Evolutionary conservation across 805 yeast genomes (phyloP), one percentile per base, ranked within the genome.

Genomic region (Middelhovenomyces tepae): DNA sequence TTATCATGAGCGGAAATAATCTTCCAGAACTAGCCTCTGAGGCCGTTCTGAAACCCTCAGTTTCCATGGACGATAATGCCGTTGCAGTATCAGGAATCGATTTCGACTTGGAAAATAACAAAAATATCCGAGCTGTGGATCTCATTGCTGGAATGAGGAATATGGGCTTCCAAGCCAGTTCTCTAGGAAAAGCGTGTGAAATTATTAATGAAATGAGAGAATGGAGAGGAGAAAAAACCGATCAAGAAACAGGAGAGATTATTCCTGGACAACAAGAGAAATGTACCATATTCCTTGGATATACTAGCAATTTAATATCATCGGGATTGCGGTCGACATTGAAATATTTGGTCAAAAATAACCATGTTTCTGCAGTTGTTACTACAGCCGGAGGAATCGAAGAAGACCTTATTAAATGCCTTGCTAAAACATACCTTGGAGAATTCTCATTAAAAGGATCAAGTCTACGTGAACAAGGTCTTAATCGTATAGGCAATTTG

Each of bases 321-420:
- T 82, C 95, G 4, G 99, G 99, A 27, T 62, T 87, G 38, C 75
- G 99, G 59, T 94, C 87, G 50, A 85, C 95, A 19, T 63, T 91
- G 46, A 71, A 91, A 53, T 89, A 67, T 55, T 68, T 91, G 47
- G 97, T 86, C 20, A 94, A 93, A 59, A 78, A 93, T 63, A 89
- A 86, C 59, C 82, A 81, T 73, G 95, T 91, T 28, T 80, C 86
- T 48, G 97, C 94, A 11, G 75, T 91, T 49, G 98, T 91, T 31
- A 80, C 97, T n/a, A 73, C 89, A 42, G 98, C 95, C 15, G 99
- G 99, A 45, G 99, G 98, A 46, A 77, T 91, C 41, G 99, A 91
- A 58, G 99, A 91, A 64, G 99, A 91, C 61, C 63, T 91, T 31
- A 91, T 91, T 67, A 91, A 91, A 60, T 86, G 95, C 55, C 67